A percentile compares a stretch with the other conserved stretches of the same genome.
Evolutionary conservation across 306 rosid genomes (phyloP).

Genomic region (Cicer cuneatum): DNA sequence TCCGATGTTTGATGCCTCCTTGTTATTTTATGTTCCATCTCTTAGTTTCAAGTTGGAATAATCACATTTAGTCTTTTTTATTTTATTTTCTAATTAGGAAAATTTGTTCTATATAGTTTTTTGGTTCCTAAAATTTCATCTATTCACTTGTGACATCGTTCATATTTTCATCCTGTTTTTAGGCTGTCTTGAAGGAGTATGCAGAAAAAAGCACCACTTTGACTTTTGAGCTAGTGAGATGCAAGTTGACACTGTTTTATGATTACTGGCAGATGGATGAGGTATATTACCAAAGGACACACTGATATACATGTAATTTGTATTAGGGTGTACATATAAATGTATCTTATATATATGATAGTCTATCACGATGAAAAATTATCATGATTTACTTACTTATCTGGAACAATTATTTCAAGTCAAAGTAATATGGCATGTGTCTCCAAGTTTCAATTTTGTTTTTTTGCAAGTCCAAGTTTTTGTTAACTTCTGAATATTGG

Average conservation of each 20-base stretch:
- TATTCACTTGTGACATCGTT: slow-evolving; percentile 33
- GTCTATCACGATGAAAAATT: background rate
- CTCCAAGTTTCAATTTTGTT: slow-evolving; percentile 1
- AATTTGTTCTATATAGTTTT: slow-evolving; percentile 18
- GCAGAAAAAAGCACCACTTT: slow-evolving; percentile 48
- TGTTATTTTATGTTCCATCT: slow-evolving; percentile 31
- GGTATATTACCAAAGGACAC: slow-evolving; percentile 57
- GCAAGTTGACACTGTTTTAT: slow-evolving; percentile 85
- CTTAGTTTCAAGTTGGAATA: slow-evolving; percentile 34
- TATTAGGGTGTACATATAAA: background rate
- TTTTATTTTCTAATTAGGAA: background rate
- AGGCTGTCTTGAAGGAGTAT: slow-evolving; percentile 71
- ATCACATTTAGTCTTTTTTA: slow-evolving; percentile 26
- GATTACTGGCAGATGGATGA: slow-evolving; percentile 93
- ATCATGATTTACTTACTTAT: slow-evolving; percentile 4
- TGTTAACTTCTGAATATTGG: slow-evolving; percentile 31
- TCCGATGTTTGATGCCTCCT: slow-evolving; percentile 18
- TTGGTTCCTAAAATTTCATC: slow-evolving; percentile 18
- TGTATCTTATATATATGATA: background rate
- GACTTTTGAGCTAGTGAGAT: slow-evolving; percentile 78
- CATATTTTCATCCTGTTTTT: slow-evolving; percentile 40
- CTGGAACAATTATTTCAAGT: slow-evolving; percentile 15
- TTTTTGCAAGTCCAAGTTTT: background rate
- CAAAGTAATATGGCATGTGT: slow-evolving; percentile 20
- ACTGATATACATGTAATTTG: slow-evolving; percentile 16